Base-by-base conservation (phyloP, 2,329 filamentous ascomycete genomes). In the Capronia epimyces region DNA sequence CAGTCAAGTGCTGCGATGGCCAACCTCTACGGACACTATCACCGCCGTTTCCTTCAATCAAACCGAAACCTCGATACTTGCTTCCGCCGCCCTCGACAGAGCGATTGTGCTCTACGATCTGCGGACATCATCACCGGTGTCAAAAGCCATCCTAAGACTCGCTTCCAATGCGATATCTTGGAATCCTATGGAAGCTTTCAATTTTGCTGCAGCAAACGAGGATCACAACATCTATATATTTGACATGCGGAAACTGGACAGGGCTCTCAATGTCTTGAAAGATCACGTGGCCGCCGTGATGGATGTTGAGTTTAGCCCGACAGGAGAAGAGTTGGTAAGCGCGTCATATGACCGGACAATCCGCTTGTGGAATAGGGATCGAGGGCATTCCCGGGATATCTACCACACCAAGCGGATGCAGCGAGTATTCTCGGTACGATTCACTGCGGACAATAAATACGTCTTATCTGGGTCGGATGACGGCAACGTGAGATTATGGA, bases 341-440 rank as follows among this genome's bases (percentile, higher is more conserved):
- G 93, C 88, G 3, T 89, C 86, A 0, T 94, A 93, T 71, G 88
- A 94, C 65, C 83, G 89, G 55, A 95, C 89, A 3, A 77, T 98
- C 46, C 82, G 93, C 44, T 74, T 97, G 43, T 97, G 89, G 87
- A 82, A 82, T 66, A 80, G 87, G 50, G 80, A 84, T 58, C 75
- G 84, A 55, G 91, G 91, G 20, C 88, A 93, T 69, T 90, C 87
- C 12, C 80, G 90, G 61, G 93, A 98, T 65, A 83, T 96, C 43
- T 98, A 97, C 71, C 90, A 97, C 74, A 97, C 93, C 15, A 95
- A 96, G 72, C 83, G 93, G 57, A 96, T 96, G 91, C 91, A 97
- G 74, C 81, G 91, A 61, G 89, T 96, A 49, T 94, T 94, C 73
- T 84, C 85, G 8, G 83, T 83, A 42, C 81, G 80, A 55, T 97